phyloP scores from a whole-genome alignment of 164 flowering plant genomes.

The Magnolia officinalis region DNA sequence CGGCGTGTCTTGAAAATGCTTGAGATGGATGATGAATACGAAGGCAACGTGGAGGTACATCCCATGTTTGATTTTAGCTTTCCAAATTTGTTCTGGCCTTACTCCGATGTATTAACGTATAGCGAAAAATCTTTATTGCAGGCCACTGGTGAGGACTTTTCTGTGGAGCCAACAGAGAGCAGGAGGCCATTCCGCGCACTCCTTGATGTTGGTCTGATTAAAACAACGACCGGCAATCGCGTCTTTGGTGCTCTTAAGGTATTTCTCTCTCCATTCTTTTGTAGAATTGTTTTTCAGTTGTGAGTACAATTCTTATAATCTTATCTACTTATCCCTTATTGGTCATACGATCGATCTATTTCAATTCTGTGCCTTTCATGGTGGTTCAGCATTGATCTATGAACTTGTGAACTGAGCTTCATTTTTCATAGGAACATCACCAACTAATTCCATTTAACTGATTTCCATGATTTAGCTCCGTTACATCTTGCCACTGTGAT shows the following conservation, averaged over 20 bases:
- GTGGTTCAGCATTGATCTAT: too few species aligned
- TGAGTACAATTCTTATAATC: too few species aligned
- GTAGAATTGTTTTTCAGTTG: too few species aligned
- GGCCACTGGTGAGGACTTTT: slow-evolving; percentile 47
- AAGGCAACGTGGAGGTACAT: slow-evolving; percentile 41
- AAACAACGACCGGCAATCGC: slow-evolving; percentile 48
- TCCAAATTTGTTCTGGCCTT: not conserved
- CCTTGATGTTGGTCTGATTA: slow-evolving; percentile 47
- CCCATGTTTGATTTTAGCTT: not conserved
- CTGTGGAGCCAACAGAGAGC: slow-evolving; percentile 38
- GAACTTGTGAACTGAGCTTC: too few species aligned
- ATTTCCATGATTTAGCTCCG: too few species aligned
- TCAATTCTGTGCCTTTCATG: too few species aligned
- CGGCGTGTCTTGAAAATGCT: slow-evolving; percentile 42
- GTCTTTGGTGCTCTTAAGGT: slow-evolving; percentile 54
- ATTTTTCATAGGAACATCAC: too few species aligned
- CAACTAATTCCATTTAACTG: too few species aligned
- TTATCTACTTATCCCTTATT: too few species aligned
- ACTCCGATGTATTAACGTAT: not conserved
- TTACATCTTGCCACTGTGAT: too few species aligned
- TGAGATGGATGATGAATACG: slow-evolving; percentile 40
- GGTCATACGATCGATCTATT: too few species aligned
- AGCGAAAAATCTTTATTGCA: slow-evolving; percentile 1
- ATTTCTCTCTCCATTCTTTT: not conserved
- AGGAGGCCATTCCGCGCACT: slow-evolving; percentile 54